Evolutionary conservation across 106 monocot species (phyloP).

Genomic region (Acanthochlamys bracteata): DNA sequence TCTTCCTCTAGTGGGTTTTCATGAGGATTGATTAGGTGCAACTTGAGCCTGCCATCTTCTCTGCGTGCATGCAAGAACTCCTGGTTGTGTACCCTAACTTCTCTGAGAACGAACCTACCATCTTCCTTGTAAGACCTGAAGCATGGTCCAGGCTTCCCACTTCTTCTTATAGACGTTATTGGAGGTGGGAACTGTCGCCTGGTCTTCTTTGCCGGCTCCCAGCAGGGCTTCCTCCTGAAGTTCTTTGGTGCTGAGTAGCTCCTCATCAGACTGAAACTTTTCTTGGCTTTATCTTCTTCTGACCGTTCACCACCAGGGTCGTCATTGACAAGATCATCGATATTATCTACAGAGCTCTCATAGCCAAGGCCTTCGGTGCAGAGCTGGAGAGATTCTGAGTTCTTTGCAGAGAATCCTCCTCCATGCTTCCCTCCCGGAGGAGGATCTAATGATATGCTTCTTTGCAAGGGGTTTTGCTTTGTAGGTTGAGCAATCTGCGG

Average conservation of each 20-base stretch:
- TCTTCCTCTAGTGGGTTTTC: not conserved
- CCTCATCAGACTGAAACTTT: not conserved
- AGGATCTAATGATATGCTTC: not conserved
- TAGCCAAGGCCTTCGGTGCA: slow-evolving; percentile 16
- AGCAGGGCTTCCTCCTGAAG: not conserved
- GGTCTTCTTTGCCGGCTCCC: not conserved
- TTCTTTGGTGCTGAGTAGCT: not conserved
- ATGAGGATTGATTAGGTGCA: slow-evolving; percentile 2
- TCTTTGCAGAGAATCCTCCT: not conserved
- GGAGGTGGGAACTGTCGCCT: slow-evolving; percentile 6
- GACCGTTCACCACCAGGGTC: not conserved
- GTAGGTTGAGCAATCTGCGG: too few relatives aligned
- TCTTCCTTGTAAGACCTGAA: slow-evolving; percentile 7
- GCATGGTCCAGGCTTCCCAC: slow-evolving; percentile 8
- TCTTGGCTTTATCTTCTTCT: not conserved
- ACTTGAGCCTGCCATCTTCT: slow-evolving; percentile 8
- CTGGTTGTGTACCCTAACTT: not conserved
- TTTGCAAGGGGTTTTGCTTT: not conserved
- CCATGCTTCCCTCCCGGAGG: not conserved
- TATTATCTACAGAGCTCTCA: slow-evolving; percentile 10
- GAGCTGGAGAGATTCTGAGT: slow-evolving; percentile 10
- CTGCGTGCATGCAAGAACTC: slow-evolving; percentile 7
- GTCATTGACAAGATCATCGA: slow-evolving; percentile 3
- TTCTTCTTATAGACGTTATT: slow-evolving; percentile 2
- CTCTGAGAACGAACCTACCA: slow-evolving; percentile 10